Evolutionary conservation across 1,284 basidiomycete species (phyloP), one percentile per base, ranked within the genome.

Genomic region (Ustilago bromivora): DNA sequence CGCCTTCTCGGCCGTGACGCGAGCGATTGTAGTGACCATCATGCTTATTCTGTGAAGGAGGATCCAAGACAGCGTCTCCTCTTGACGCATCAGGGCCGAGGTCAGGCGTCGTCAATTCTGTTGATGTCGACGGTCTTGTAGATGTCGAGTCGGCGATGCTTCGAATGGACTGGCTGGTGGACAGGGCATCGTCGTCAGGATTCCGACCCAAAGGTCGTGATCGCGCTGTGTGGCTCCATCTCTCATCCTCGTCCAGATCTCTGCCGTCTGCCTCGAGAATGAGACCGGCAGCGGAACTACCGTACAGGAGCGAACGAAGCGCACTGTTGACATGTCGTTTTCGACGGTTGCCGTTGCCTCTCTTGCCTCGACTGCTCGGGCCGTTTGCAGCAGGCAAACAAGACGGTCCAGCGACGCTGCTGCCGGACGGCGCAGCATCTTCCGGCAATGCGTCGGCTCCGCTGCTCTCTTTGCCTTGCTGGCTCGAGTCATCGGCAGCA

Each of bases 241-340:
- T 46, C 38, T 68, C 70, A n/a, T 70, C 66, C n/a, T 66, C 72
- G 19, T 68, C 70, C 53, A 54, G 55, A 28, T 67, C 70, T 54
- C 64, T 32, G 5, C 53, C 68, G 8, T 62, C 56, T 10, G 55
- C 41, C 13, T 71, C 71, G 9, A 70, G 54, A 34, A 60, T 46
- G 35, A 72, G 52, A 2, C 72, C 69, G 12, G 76, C 76, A 28
- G 61, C 43, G 13, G 65, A 31, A 41, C 69, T 76, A 54, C 74
- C 70, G 41, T 82, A 82, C 10, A 82, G 66, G 60, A 82, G 55
- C 6, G 76, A 57, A 13, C 80, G 69, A 17, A 82, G 65, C 3
- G 68, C 72, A 35, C 74, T 79, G 66, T 82, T 82, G 56, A 80
- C 61, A 47, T 82, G 80, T 2, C 78, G 71, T 51, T 76, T 75